Evolutionary conservation across 139 green algal genomes (phyloP).

Genomic region (Diplosphaera chodatii): DNA sequence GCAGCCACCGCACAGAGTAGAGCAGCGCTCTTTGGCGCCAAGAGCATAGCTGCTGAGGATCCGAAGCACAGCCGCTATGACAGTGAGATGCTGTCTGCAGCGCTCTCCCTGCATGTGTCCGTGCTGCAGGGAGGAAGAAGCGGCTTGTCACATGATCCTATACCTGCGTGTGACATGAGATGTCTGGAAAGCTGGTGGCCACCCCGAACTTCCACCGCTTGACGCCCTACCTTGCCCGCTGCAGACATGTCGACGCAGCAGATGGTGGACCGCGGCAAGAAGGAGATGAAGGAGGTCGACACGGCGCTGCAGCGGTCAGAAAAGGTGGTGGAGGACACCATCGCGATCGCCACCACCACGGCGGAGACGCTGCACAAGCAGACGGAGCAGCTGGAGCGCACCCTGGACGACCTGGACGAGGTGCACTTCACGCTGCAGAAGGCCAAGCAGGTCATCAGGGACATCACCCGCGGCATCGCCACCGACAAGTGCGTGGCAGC

Average conservation of each 20-base stretch:
- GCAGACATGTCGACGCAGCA: constrained; percentile 67
- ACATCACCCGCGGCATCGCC: constrained; percentile 73
- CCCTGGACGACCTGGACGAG: constrained; percentile 79
- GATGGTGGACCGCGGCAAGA: constrained; percentile 65
- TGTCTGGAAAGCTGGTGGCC: too few species aligned
- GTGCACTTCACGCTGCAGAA: constrained; percentile 90
- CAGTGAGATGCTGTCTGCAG: too few species aligned
- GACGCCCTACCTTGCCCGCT: too few species aligned
- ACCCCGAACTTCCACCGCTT: too few species aligned
- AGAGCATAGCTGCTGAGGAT: neutral
- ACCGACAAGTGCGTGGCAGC: constrained; percentile 70
- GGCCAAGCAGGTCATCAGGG: constrained; percentile 65
- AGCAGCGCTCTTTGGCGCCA: neutral
- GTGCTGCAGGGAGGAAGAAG: too few species aligned
- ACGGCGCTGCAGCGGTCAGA: constrained; percentile 52
- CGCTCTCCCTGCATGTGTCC: too few species aligned
- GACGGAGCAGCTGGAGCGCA: constrained; percentile 66
- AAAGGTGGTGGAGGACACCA: constrained; percentile 63
- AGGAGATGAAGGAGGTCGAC: constrained; percentile 71
- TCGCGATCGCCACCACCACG: constrained; percentile 71
- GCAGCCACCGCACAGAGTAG: neutral
- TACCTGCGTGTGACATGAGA: too few species aligned
- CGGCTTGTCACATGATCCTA: too few species aligned
- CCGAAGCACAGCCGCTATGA: neutral
- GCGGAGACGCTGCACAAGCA: constrained; percentile 71